A percentile compares a stretch with the other conserved stretches of the same genome.
Evolutionary conservation across 129 eudicot species (phyloP).

Genomic region (Gnaphalium uliginosum): DNA sequence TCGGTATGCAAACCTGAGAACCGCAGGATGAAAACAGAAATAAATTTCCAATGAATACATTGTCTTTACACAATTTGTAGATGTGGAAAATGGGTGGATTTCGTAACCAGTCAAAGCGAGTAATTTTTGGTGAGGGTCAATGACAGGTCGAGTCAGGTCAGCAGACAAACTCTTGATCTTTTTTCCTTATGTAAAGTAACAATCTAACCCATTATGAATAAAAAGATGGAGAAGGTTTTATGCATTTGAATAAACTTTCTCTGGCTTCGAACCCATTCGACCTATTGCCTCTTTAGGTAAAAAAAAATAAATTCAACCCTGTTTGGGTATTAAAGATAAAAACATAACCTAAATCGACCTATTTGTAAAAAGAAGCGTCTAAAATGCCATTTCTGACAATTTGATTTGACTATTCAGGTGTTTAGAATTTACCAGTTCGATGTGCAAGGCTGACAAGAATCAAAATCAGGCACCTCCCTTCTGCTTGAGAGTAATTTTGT

Average conservation of each 20-base stretch:
- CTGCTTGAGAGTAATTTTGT: conserved; percentile 96
- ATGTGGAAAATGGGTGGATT: neutral
- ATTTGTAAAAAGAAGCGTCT: neutral
- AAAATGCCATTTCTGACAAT: neutral
- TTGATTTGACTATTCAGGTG: neutral
- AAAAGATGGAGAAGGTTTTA: neutral
- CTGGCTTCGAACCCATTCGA: neutral
- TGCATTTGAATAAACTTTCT: neutral
- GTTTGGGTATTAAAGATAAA: neutral
- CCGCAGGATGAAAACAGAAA: neutral
- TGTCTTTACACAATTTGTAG: neutral
- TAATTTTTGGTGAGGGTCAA: neutral
- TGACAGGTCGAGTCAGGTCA: neutral
- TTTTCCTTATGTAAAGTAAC: neutral
- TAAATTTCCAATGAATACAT: neutral
- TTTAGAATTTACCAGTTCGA: conserved; percentile 10
- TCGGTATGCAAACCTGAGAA: neutral
- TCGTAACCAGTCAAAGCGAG: neutral
- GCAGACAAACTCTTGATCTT: neutral
- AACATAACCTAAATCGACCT: neutral
- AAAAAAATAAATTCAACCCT: neutral
- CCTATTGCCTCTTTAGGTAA: neutral
- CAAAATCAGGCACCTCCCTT: conserved; percentile 74
- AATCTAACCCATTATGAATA: neutral
- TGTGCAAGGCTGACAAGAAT: neutral